phyloP scores from a whole-genome alignment of 1,284 basidiomycete species.

The Macrocystidia cucumis region DNA sequence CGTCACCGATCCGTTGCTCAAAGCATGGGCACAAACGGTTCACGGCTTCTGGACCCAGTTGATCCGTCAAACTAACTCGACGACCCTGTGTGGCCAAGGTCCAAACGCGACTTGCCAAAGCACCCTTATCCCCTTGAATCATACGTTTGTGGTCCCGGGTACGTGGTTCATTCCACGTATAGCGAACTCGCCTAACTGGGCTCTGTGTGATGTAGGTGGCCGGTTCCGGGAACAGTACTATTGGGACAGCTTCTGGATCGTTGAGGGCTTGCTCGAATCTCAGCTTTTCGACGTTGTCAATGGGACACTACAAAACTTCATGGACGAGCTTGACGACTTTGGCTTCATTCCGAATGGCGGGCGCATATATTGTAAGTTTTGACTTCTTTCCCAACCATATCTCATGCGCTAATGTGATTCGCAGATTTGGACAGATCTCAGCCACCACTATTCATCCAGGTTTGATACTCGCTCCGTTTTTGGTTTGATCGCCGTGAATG shows the following conservation, averaged over 20 bases:
- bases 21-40: slow-evolving; percentile 71
- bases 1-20: slow-evolving; percentile 64
- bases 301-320: slow-evolving; percentile 82
- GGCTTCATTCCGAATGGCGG: slow-evolving; percentile 95
- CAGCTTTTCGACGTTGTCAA: slow-evolving; percentile 71
- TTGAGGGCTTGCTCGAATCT: slow-evolving; percentile 77
- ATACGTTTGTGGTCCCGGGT: slow-evolving; percentile 89
- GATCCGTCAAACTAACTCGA: slow-evolving; percentile 67
- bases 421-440: slow-evolving; percentile 84
- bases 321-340: slow-evolving; percentile 77
- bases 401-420: slow-evolving; percentile 4
- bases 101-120: slow-evolving; percentile 58
- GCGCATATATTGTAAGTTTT: slow-evolving; percentile 60
- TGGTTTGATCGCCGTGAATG: slow-evolving; percentile 3
- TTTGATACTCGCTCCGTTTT: slow-evolving; percentile 21
- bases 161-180: slow-evolving; percentile 15
- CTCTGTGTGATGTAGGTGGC: slow-evolving; percentile 23
- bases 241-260: slow-evolving; percentile 86
- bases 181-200: background rate
- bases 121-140: slow-evolving; percentile 81
- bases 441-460: slow-evolving; percentile 80
- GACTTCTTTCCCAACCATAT: slow-evolving; percentile 3
- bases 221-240: slow-evolving; percentile 56
- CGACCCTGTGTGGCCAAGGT: slow-evolving; percentile 52
- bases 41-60: slow-evolving; percentile 81